phyloP scores from a whole-genome alignment of 176 grass and related monocot species.

The Oryza glumipatula region DNA sequence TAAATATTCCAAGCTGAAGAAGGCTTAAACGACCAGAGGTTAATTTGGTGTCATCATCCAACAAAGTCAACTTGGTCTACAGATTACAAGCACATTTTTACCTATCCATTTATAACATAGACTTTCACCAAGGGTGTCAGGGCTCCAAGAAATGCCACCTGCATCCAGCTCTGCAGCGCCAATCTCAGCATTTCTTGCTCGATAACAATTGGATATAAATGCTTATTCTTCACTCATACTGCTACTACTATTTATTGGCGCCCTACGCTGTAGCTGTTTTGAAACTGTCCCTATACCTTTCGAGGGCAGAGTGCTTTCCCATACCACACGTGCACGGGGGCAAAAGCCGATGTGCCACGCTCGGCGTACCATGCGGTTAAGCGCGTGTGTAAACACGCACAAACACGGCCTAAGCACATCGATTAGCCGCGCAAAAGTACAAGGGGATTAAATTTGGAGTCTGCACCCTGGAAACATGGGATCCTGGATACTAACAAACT shows the following conservation, averaged over 20 bases:
- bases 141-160: neutral
- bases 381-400: slow-evolving; percentile 44
- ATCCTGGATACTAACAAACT: slow-evolving; percentile 64
- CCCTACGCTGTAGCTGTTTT: neutral
- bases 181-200: neutral
- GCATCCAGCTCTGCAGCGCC: neutral
- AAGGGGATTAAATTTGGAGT: slow-evolving; percentile 59
- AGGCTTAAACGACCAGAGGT: neutral
- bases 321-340: slow-evolving; percentile 56
- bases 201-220: neutral
- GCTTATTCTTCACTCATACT: neutral
- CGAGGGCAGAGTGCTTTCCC: slow-evolving; percentile 29
- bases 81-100: neutral
- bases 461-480: slow-evolving; percentile 74
- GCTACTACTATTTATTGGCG: neutral
- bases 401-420: slow-evolving; percentile 47
- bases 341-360: slow-evolving; percentile 36
- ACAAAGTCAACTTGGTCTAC: neutral
- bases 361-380: slow-evolving; percentile 24
- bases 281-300: neutral
- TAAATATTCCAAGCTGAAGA: slow-evolving; percentile 1
- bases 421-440: slow-evolving; percentile 45
- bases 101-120: neutral
- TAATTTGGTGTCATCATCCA: neutral
- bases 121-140: neutral